Evolutionary conservation across 169 alveolate species (phyloP).

Genomic region (Sarcocystis neurona): DNA sequence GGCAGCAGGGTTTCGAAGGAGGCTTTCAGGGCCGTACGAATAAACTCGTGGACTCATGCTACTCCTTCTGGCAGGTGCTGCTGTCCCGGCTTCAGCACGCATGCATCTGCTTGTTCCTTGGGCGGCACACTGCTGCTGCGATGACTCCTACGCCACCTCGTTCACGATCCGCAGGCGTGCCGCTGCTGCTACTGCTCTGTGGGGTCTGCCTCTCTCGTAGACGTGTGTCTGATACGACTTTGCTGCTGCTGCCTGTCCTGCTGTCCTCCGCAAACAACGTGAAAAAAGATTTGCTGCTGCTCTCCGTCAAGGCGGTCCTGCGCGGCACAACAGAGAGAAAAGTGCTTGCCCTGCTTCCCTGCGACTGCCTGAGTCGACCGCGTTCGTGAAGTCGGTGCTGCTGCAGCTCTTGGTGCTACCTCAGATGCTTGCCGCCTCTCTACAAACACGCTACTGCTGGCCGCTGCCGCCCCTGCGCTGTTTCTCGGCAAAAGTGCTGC

Average conservation of each 20-base stretch:
- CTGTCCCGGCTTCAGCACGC: not conserved
- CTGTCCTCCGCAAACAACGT: no score
- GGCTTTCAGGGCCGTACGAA: constrained; percentile 90
- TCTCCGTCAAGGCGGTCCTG: no score
- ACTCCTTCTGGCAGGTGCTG: constrained; percentile 91
- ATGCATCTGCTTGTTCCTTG: not conserved
- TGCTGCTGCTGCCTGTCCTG: not conserved
- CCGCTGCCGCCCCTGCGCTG: no score
- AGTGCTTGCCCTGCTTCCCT: no score
- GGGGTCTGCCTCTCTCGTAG: not conserved
- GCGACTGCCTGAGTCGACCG: no score
- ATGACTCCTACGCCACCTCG: not conserved
- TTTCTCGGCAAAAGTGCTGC: no score
- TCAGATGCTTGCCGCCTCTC: no score
- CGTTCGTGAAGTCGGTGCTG: no score
- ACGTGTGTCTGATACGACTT: not conserved
- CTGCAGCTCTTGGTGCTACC: no score
- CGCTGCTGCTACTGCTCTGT: not conserved
- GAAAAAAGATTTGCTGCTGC: no score
- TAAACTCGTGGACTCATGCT: constrained; percentile 93
- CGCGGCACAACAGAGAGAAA: no score
- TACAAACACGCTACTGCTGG: no score
- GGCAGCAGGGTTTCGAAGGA: constrained; percentile 90
- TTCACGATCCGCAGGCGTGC: not conserved
- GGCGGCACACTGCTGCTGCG: not conserved